phyloP scores from a whole-genome alignment of 2,329 filamentous ascomycete species.

The Exophiala viscosa region DNA sequence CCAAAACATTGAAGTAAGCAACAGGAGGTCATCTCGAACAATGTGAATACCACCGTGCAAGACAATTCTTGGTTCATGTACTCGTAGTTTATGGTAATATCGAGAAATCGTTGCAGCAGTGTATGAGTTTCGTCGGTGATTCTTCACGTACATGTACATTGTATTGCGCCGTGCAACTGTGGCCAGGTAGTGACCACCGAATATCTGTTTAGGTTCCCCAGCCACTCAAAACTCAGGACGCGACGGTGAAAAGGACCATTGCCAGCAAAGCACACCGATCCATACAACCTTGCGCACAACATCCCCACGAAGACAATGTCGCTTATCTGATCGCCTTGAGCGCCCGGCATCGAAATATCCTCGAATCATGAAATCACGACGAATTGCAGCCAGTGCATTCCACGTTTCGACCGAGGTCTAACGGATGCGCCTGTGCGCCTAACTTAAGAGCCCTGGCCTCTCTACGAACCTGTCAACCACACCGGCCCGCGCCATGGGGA shows the following conservation, averaged over 20 bases:
- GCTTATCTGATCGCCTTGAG: conserved; percentile 1
- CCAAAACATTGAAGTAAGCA: not conserved
- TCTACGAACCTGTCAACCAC: conserved; percentile 12
- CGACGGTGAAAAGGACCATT: conserved; percentile 13
- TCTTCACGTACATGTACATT: no score
- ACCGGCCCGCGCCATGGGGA: conserved; percentile 19
- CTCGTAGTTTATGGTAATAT: no score
- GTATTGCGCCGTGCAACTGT: not conserved
- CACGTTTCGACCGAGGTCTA: not conserved
- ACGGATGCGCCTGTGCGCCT: conserved; percentile 4
- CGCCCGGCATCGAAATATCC: not conserved
- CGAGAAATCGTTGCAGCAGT: no score
- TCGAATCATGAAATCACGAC: conserved; percentile 7
- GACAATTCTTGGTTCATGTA: no score
- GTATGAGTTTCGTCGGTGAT: no score
- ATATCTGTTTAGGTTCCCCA: conserved; percentile 2
- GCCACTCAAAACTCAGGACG: conserved; percentile 21
- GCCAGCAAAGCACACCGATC: conserved; percentile 12
- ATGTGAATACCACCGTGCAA: no score
- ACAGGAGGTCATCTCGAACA: no score
- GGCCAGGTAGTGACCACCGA: conserved; percentile 1
- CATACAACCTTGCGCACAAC: not conserved
- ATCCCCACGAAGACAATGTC: not conserved
- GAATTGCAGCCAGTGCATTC: not conserved
- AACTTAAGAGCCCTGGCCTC: conserved; percentile 12